phyloP scores from a whole-genome alignment of 2,329 filamentous ascomycete genomes.

The Colletotrichum eremochloae region DNA sequence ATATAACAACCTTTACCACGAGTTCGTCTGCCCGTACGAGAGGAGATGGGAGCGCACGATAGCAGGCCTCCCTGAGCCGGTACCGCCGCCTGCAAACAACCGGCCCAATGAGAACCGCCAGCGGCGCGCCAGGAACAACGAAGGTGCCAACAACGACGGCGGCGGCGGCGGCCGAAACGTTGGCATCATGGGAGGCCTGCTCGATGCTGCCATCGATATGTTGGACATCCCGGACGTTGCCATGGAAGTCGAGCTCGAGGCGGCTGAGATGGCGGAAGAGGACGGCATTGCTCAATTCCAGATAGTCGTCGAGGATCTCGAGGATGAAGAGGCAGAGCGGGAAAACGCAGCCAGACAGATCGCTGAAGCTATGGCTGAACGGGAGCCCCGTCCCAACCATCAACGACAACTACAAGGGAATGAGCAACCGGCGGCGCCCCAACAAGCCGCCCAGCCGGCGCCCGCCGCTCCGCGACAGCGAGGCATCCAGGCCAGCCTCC shows the following conservation, averaged over 20 bases:
- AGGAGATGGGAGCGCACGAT: conserved; percentile 62
- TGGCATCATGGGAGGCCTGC: conserved; percentile 44
- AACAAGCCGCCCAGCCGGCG: conserved; percentile 40
- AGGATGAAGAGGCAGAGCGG: conserved; percentile 39
- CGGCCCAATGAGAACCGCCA: conserved; percentile 20
- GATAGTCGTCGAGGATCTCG: conserved; percentile 53
- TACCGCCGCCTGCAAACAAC: conserved; percentile 22
- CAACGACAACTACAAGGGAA: conserved; percentile 46
- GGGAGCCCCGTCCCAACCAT: neutral
- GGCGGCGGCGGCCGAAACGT: conserved; percentile 13
- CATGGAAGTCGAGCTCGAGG: conserved; percentile 45
- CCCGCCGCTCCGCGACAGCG: conserved; percentile 44
- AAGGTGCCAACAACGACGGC: conserved; percentile 33
- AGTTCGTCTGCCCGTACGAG: conserved; percentile 62
- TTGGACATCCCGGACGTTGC: conserved; percentile 44
- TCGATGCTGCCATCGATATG: conserved; percentile 44
- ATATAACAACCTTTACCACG: conserved; percentile 62
- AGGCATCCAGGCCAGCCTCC: conserved; percentile 54
- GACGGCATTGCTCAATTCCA: conserved; percentile 46
- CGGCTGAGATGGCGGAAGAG: conserved; percentile 51
- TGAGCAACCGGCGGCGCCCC: neutral
- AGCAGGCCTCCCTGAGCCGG: conserved; percentile 51
- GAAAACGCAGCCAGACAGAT: neutral
- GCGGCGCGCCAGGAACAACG: conserved; percentile 30
- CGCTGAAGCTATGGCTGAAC: neutral